Evolutionary conservation across 2,329 filamentous ascomycete species (phyloP), one percentile per base, ranked within the genome.

Genomic region (Hypomyces perniciosus): DNA sequence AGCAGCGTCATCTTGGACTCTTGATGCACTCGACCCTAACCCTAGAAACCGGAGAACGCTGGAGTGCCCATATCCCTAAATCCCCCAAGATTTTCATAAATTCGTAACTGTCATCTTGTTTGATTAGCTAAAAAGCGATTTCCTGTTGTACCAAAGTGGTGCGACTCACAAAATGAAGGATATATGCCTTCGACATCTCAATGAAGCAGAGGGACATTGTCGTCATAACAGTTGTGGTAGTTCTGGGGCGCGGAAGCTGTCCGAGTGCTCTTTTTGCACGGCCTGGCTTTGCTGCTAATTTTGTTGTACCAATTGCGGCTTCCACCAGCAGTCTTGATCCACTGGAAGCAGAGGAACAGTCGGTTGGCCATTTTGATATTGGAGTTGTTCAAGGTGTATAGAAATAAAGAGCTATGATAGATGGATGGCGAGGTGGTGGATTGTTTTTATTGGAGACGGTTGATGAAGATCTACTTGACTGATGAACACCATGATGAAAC

Each of bases 311-410:
- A 30, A n/a, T 31, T 37, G 9, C 39, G 35, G 28, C 13, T 44
- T 12, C 44, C 51, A 29, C 51, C 44, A 8, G 45, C 50, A 10
- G 47, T 34, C 13, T 47, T 53, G 51, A 53, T 51, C 51, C 51
- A 51, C 28, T 40, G 51, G 28, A 39, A 53, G 48, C 41, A 53
- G 35, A 46, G 39, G 41, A 44, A 20, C 9, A 53, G 27, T 37
- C 51, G 44, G 42, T 44, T 44, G 5, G 51, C 43, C 51, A 53
- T 53, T 7, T 30, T 47, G 38, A 34, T 26, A 20, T 20, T 20
- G 20, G 12, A n/a, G 6, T 44, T 6, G 13, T n/a, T 31, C 20
- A 20, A 20, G 20, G 20, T 20, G 20, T 20, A 20, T 20, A 20
- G 20, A 20, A 20, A 20, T 20, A 20, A 20, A 20, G 20, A 20